A percentile compares a stretch with the other conserved stretches of the same genome.
Evolutionary conservation across 75 land plant species (phyloP).

Genomic region (Pseudotsuga menziesii): DNA sequence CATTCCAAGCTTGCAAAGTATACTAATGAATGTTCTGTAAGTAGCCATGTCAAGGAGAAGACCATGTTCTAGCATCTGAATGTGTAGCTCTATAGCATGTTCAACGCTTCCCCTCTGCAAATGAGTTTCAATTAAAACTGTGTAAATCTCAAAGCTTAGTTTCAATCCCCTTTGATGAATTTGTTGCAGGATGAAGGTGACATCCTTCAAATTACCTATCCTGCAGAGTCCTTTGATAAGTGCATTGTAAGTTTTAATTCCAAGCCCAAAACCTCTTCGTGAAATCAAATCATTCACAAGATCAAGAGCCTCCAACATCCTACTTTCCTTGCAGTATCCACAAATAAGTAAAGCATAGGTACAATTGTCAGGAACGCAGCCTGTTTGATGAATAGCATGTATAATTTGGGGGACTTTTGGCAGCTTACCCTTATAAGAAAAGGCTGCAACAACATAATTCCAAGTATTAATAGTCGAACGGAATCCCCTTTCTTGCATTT

Average conservation of each 20-base stretch:
- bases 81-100: too few species aligned
- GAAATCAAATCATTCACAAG: slow-evolving; percentile 20
- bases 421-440: slow-evolving; percentile 2
- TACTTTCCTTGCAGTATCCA: slow-evolving; percentile 28
- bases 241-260: slow-evolving; percentile 38
- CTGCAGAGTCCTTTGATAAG: slow-evolving; percentile 40
- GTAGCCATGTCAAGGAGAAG: too few species aligned
- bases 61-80: too few species aligned
- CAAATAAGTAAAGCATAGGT: slow-evolving; percentile 24
- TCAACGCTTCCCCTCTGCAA: too few species aligned
- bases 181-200: slow-evolving; percentile 38
- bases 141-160: slow-evolving; percentile 24
- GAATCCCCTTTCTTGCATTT: slow-evolving; percentile 7
- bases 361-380: slow-evolving; percentile 16
- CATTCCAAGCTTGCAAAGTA: too few species aligned
- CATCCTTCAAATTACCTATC: slow-evolving; percentile 25
- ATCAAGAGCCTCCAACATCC: slow-evolving; percentile 16
- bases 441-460: slow-evolving; percentile 12
- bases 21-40: too few species aligned
- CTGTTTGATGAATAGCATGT: slow-evolving; percentile 14
- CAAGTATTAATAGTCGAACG: slow-evolving; percentile 11
- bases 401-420: slow-evolving; percentile 16
- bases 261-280: not conserved
- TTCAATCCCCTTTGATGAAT: slow-evolving; percentile 35
- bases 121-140: slow-evolving; percentile 6